Conservation (phyloP, 2,329 filamentous ascomycete species). For the Pseudocercospora pini-densiflorae region DNA sequence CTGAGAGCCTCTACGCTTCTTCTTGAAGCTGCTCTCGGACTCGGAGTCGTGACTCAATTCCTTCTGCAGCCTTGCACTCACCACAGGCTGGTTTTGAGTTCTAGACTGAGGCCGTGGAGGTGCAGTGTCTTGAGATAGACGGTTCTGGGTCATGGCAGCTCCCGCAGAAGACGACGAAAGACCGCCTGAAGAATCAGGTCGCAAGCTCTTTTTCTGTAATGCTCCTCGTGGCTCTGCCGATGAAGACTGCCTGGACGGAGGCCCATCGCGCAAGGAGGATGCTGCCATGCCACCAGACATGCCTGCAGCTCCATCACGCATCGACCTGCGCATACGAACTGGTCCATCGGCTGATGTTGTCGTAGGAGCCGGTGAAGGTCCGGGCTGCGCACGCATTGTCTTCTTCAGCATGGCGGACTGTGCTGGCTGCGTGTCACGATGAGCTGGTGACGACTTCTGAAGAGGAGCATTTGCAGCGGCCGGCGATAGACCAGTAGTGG, state of each 20-base stretch:
- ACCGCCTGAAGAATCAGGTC: slow-evolving; percentile 24
- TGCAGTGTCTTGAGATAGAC: slow-evolving; percentile 21
- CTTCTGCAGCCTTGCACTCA: slow-evolving; percentile 34
- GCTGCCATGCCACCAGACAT: slow-evolving; percentile 32
- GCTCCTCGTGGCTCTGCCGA: slow-evolving; percentile 19
- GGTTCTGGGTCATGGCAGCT: slow-evolving; percentile 22
- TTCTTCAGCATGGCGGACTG: slow-evolving; percentile 48
- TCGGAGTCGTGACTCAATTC: slow-evolving; percentile 48
- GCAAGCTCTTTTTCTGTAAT: slow-evolving; percentile 26
- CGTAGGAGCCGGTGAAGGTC: slow-evolving; percentile 24
- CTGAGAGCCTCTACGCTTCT: slow-evolving; percentile 50
- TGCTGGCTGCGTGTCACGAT: slow-evolving; percentile 39
- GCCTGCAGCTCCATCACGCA: slow-evolving; percentile 43
- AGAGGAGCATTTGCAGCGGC: slow-evolving; percentile 14
- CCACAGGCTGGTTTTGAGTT: slow-evolving; percentile 13
- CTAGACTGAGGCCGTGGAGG: slow-evolving; percentile 11
- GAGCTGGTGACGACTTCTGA: slow-evolving; percentile 17
- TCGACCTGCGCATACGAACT: slow-evolving; percentile 43
- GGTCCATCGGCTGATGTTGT: slow-evolving; percentile 24
- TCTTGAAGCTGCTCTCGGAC: slow-evolving; percentile 76
- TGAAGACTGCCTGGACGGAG: slow-evolving; percentile 25
- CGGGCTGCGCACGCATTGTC: slow-evolving; percentile 38
- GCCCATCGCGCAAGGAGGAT: slow-evolving; percentile 34
- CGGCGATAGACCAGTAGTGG: slow-evolving; percentile 11
- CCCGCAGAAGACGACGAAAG: slow-evolving; percentile 26